phyloP scores from a whole-genome alignment of 768 basidiomycete genomes.

The Amanita jacksonii region DNA sequence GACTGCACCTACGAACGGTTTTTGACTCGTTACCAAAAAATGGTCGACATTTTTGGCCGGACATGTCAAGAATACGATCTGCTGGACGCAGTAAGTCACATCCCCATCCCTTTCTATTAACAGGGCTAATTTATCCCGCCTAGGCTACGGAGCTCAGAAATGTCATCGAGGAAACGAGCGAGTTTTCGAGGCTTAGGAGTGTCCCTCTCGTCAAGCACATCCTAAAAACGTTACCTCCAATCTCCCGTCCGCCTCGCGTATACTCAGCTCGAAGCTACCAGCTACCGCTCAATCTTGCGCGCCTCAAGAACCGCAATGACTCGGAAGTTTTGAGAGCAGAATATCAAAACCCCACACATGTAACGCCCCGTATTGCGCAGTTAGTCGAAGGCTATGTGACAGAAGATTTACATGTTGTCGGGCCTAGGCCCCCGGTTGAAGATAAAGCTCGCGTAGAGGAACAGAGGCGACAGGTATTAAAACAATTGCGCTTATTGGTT shows the following conservation, averaged over 20 bases:
- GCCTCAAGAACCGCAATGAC: conserved; percentile 38
- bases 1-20: conserved; percentile 26
- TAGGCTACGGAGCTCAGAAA: conserved; percentile 22
- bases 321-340: conserved; percentile 44
- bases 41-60: conserved; percentile 26
- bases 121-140: not conserved
- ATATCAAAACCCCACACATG: conserved; percentile 46
- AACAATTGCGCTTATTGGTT: conserved; percentile 21
- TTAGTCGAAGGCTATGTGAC: conserved; percentile 43
- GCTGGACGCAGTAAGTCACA: conserved; percentile 21
- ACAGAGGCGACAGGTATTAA: conserved; percentile 17
- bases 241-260: not conserved
- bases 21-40: conserved; percentile 20
- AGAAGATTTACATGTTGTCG: conserved; percentile 47
- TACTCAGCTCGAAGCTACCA: conserved; percentile 2
- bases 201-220: not conserved
- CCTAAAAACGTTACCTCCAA: conserved; percentile 1
- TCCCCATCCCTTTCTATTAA: not conserved
- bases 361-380: conserved; percentile 49
- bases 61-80: conserved; percentile 25
- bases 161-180: conserved; percentile 14
- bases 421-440: conserved; percentile 25
- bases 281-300: conserved; percentile 13
- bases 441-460: conserved; percentile 19
- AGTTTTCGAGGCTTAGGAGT: conserved; percentile 8